phyloP scores from a whole-genome alignment of 2,329 filamentous ascomycete species.

The Aureobasidium sp. region DNA sequence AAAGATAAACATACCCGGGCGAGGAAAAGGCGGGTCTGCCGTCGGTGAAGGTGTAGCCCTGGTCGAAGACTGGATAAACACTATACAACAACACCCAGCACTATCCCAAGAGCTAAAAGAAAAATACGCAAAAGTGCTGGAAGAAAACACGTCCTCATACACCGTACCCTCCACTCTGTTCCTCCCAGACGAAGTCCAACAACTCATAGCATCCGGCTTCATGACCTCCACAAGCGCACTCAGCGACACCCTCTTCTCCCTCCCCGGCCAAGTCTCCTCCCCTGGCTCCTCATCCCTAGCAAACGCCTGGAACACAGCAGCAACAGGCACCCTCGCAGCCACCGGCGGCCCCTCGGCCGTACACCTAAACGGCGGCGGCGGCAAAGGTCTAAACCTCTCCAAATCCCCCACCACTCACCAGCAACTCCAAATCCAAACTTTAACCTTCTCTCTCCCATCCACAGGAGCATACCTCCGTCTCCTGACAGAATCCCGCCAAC shows the following conservation, averaged over 20 bases:
- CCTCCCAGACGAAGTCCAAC: constrained; percentile 44
- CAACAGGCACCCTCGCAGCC: constrained; percentile 59
- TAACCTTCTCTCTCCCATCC: constrained; percentile 56
- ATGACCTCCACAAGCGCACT: constrained; percentile 44
- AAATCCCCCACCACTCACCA: neutral
- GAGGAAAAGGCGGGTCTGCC: constrained; percentile 47
- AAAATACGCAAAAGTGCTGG: constrained; percentile 46
- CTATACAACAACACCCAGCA: constrained; percentile 19
- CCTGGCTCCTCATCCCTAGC: constrained; percentile 23
- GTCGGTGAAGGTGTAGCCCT: constrained; percentile 58
- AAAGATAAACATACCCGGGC: constrained; percentile 53
- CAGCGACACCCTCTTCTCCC: constrained; percentile 30
- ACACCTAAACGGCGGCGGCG: constrained; percentile 53
- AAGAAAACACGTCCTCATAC: constrained; percentile 40
- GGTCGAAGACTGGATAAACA: constrained; percentile 44
- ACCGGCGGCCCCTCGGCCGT: constrained; percentile 60
- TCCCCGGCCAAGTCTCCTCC: constrained; percentile 30
- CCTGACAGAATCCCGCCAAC: constrained; percentile 50
- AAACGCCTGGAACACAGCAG: constrained; percentile 54
- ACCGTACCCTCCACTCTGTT: constrained; percentile 29
- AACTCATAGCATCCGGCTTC: constrained; percentile 58
- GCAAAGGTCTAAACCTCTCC: constrained; percentile 19
- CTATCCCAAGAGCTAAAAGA: constrained; percentile 35
- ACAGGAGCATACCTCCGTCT: constrained; percentile 61
- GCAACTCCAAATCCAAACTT: neutral